A percentile compares a stretch with the other conserved stretches of the same genome.
Evolutionary conservation across 345 rosid genomes (phyloP).

Genomic region (Euphorbia tirucalli): DNA sequence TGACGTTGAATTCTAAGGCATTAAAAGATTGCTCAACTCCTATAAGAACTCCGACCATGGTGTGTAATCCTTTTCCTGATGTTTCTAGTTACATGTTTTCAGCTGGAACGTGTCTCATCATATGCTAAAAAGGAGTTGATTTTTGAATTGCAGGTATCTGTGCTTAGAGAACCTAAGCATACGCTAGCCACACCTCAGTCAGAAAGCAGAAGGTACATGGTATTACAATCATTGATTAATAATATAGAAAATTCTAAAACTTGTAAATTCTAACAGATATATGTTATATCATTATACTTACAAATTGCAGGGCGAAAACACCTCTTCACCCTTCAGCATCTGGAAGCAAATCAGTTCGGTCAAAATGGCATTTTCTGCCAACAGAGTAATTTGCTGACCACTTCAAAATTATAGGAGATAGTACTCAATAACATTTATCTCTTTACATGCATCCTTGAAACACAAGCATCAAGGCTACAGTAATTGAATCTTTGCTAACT

Average conservation of each 20-base stretch:
- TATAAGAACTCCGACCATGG: constrained; percentile 57
- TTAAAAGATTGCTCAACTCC: constrained; percentile 62
- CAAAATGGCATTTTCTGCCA: constrained; percentile 68
- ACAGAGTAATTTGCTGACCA: constrained; percentile 56
- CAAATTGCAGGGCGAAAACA: constrained; percentile 47
- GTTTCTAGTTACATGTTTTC: too few relatives aligned
- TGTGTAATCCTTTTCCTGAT: constrained; percentile 19
- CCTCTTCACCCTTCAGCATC: constrained; percentile 41
- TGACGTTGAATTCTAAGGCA: constrained; percentile 35
- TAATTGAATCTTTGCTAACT: not conserved
- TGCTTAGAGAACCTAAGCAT: constrained; percentile 31
- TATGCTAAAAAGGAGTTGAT: constrained; percentile 15
- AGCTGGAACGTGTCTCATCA: not conserved
- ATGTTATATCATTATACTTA: too few relatives aligned
- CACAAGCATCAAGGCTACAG: not conserved
- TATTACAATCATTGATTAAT: not conserved
- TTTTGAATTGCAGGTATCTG: constrained; percentile 42
- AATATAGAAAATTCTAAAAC: not conserved
- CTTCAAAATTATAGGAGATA: not conserved
- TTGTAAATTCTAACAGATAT: not conserved
- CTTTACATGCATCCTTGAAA: not conserved
- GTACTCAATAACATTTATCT: not conserved
- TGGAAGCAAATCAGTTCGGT: constrained; percentile 49
- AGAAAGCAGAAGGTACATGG: constrained; percentile 44
- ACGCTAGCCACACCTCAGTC: constrained; percentile 54